Evolutionary conservation across 2,329 filamentous ascomycete genomes (phyloP).

Genomic region (Pseudocercospora crystallina): DNA sequence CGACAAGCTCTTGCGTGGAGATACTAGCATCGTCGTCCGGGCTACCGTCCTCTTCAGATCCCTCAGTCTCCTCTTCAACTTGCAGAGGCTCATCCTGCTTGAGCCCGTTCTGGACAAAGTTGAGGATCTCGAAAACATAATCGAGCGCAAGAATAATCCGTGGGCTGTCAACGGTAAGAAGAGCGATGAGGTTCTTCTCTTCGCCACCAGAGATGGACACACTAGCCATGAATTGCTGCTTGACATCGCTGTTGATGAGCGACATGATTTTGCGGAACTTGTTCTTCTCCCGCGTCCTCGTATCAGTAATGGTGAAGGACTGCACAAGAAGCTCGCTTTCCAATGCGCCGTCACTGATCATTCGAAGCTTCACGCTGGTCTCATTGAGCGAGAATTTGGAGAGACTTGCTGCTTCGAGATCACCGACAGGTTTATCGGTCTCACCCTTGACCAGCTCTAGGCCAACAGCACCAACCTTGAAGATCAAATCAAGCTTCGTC

Average conservation of each 20-base stretch:
- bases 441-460: slow-evolving; percentile 80
- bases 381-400: slow-evolving; percentile 94
- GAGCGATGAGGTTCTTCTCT: slow-evolving; percentile 79
- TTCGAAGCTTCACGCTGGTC: slow-evolving; percentile 84
- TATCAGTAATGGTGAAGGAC: slow-evolving; percentile 93
- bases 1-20: slow-evolving; percentile 32
- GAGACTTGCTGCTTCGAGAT: slow-evolving; percentile 75
- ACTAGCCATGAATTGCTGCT: slow-evolving; percentile 97
- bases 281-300: slow-evolving; percentile 82
- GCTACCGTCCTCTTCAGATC: slow-evolving; percentile 50
- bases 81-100: slow-evolving; percentile 56
- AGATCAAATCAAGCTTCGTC: slow-evolving; percentile 91
- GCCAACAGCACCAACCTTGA: slow-evolving; percentile 83
- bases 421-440: slow-evolving; percentile 73
- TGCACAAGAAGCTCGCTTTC: slow-evolving; percentile 92
- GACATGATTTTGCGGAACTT: slow-evolving; percentile 99
- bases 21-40: slow-evolving; percentile 51
- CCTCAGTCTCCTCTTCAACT: slow-evolving; percentile 58
- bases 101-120: slow-evolving; percentile 73
- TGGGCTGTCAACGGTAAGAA: slow-evolving; percentile 92
- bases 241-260: slow-evolving; percentile 85
- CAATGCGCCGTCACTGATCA: slow-evolving; percentile 86
- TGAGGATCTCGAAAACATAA: slow-evolving; percentile 86
- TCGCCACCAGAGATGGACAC: slow-evolving; percentile 85
- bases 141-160: slow-evolving; percentile 93